Conservation (phyloP, 345 rosid genomes). For the Pugionium dolabratum region DNA sequence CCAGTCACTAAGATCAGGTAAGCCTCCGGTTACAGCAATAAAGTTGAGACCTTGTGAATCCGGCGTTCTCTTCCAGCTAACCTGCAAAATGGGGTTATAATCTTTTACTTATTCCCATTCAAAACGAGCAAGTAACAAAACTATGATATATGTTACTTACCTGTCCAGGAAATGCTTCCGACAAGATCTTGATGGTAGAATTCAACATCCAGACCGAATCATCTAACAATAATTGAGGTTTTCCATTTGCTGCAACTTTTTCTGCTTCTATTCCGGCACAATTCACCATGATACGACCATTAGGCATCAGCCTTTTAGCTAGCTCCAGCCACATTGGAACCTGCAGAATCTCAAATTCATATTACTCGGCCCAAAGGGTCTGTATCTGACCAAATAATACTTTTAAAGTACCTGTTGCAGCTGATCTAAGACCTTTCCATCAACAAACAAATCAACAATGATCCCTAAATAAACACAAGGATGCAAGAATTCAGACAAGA, state of each 20-base stretch:
- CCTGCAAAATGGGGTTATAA: constrained; percentile 31
- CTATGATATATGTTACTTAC: constrained; percentile 40
- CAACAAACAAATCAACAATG: constrained; percentile 66
- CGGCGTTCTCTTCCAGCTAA: constrained; percentile 72
- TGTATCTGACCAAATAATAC: not conserved
- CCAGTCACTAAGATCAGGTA: constrained; percentile 69
- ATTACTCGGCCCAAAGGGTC: not conserved
- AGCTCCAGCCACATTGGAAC: constrained; percentile 62
- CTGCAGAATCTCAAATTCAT: constrained; percentile 30
- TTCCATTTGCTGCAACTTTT: constrained; percentile 32
- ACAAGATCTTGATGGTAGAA: constrained; percentile 62
- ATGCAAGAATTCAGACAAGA: constrained; percentile 14
- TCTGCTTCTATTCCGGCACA: constrained; percentile 63
- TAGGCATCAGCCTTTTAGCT: constrained; percentile 62
- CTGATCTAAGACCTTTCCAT: constrained; percentile 67
- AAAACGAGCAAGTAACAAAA: not conserved
- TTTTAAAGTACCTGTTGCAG: constrained; percentile 60
- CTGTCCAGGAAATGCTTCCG: constrained; percentile 67
- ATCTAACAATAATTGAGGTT: constrained; percentile 23
- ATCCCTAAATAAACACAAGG: constrained; percentile 48
- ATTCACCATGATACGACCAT: constrained; percentile 80
- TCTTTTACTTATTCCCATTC: not conserved
- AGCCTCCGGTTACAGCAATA: constrained; percentile 69
- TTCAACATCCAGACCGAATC: constrained; percentile 53
- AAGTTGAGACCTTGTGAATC: constrained; percentile 56